A percentile compares a stretch with the other conserved stretches of the same genome.
Conservation (phyloP, 306 rosid genomes). For the Cucumis sativus region DNA sequence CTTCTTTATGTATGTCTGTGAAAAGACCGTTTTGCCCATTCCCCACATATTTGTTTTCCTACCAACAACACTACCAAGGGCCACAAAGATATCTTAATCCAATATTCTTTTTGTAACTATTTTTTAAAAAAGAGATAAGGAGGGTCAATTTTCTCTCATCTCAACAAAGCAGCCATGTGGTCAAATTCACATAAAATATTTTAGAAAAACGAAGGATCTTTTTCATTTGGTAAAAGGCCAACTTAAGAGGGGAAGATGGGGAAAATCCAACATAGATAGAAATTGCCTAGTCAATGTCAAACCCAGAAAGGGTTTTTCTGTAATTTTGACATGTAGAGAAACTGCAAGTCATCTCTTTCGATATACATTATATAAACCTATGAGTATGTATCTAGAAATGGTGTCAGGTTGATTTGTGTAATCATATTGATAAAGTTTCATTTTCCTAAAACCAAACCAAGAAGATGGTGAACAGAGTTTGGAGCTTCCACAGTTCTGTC, state of each 20-base stretch:
- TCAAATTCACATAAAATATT: neutral
- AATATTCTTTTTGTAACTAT: neutral
- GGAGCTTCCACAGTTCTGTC: neutral
- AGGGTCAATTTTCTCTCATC: neutral
- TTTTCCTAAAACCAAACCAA: neutral
- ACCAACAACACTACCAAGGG: slow-evolving; percentile 2
- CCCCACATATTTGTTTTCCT: neutral
- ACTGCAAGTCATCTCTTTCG: neutral
- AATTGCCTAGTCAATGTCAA: neutral
- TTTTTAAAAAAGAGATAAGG: neutral
- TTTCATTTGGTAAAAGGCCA: neutral
- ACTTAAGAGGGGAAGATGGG: neutral
- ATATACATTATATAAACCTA: neutral
- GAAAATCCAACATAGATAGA: neutral
- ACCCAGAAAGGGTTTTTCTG: neutral
- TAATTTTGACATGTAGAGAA: neutral
- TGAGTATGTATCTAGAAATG: neutral
- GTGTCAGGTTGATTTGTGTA: neutral
- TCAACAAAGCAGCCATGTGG: neutral
- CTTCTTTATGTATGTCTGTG: neutral
- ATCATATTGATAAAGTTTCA: neutral
- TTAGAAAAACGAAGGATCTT: neutral
- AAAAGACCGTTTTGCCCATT: slow-evolving; percentile 6
- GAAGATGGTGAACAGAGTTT: neutral
- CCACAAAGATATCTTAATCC: neutral